These are phyloP conservation scores for Dendrobium nobile DNA, from an alignment of 106 monocot genomes.

Conservation along the genomic window DNA sequence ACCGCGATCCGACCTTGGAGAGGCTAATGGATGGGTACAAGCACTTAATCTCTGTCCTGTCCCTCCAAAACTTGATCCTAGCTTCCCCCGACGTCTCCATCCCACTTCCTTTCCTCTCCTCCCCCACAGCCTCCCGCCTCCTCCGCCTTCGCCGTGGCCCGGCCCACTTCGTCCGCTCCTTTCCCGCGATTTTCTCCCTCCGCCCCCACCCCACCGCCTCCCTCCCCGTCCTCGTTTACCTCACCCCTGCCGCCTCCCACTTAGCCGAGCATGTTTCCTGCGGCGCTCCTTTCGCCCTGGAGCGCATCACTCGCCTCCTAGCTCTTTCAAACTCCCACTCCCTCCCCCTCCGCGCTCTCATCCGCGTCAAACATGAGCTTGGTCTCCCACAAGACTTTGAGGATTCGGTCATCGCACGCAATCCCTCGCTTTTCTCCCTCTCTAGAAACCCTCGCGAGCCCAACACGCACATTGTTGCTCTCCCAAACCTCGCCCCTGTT, in stretches of 20 bases:
- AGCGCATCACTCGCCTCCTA: conserved; percentile 34
- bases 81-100: conserved; percentile 44
- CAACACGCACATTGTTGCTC: conserved; percentile 62
- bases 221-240: conserved; percentile 23
- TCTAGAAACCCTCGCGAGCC: conserved; percentile 44
- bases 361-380: conserved; percentile 59
- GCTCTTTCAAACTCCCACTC: conserved; percentile 31
- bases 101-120: conserved; percentile 41
- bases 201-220: conserved; percentile 20
- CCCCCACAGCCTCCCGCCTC: conserved; percentile 34
- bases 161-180: conserved; percentile 51
- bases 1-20: conserved; percentile 74
- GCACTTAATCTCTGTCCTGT: conserved; percentile 38
- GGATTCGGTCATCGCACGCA: conserved; percentile 41
- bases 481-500: conserved; percentile 6
- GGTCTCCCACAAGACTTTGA: conserved; percentile 89
- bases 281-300: conserved; percentile 1
- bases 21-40: conserved; percentile 71
- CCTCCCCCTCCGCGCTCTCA: conserved; percentile 64
- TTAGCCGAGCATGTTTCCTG: conserved; percentile 12
- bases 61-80: conserved; percentile 62
- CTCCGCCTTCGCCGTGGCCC: conserved; percentile 55
- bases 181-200: conserved; percentile 62
- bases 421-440: conserved; percentile 47
- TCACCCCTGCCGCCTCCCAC: conserved; percentile 38